Evolutionary conservation across 176 grass and related monocot genomes (phyloP).

Genomic region (Carex parvula): DNA sequence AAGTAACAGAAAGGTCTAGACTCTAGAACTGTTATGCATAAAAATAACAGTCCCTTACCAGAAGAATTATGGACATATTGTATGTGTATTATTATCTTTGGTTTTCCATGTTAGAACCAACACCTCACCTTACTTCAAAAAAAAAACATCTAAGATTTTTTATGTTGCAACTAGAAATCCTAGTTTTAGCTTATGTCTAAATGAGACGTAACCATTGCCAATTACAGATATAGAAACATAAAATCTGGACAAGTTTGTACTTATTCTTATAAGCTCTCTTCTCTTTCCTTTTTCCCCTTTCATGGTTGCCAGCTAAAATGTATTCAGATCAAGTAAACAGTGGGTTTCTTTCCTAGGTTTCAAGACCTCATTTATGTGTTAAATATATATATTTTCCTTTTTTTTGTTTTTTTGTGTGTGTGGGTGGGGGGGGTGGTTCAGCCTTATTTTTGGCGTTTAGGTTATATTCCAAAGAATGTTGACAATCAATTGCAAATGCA

Average conservation of each 20-base stretch:
- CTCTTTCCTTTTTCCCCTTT: not conserved
- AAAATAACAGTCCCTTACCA: no score
- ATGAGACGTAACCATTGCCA: not conserved
- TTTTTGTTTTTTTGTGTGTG: no score
- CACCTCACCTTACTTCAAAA: not conserved
- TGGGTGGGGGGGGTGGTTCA: not conserved
- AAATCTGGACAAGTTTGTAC: not conserved
- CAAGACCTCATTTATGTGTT: not conserved
- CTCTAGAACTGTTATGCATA: not conserved
- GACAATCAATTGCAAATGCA: not conserved
- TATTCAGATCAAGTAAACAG: not conserved
- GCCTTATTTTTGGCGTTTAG: not conserved
- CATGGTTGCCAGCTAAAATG: not conserved
- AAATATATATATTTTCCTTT: not conserved
- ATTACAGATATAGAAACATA: not conserved
- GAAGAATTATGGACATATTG: not conserved
- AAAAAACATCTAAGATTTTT: not conserved
- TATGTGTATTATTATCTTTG: not conserved
- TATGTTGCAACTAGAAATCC: not conserved
- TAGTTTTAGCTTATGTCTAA: not conserved
- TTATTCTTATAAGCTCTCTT: not conserved
- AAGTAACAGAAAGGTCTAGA: constrained; percentile 12
- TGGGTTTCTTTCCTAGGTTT: not conserved
- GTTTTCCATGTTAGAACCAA: not conserved
- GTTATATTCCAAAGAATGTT: not conserved